Evolutionary conservation across 768 basidiomycete species (phyloP).

Genomic region (Hypsizygus marmoreus): DNA sequence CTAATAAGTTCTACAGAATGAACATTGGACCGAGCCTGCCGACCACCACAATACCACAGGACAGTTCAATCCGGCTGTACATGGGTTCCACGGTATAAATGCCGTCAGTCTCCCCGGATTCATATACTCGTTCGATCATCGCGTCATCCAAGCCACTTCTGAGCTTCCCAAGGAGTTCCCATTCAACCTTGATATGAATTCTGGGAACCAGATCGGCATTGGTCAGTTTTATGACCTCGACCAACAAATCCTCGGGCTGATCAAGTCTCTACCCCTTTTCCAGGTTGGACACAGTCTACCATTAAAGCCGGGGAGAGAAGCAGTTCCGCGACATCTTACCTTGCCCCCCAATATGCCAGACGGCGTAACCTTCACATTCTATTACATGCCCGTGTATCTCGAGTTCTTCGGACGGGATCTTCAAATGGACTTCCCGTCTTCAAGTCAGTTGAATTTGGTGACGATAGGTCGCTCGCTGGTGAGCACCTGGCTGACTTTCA

Average conservation of each 20-base stretch:
- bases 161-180: constrained; percentile 24
- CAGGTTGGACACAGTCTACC: constrained; percentile 29
- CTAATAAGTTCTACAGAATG: constrained; percentile 16
- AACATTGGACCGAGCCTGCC: constrained; percentile 28
- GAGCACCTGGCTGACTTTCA: neutral
- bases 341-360: constrained; percentile 14
- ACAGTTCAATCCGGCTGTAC: constrained; percentile 29
- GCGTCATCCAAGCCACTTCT: constrained; percentile 28
- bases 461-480: constrained; percentile 8
- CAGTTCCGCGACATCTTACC: constrained; percentile 29
- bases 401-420: constrained; percentile 18
- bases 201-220: constrained; percentile 24
- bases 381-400: constrained; percentile 21
- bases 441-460: constrained; percentile 23
- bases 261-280: neutral
- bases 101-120: constrained; percentile 31
- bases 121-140: constrained; percentile 24
- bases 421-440: constrained; percentile 20
- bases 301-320: constrained; percentile 24
- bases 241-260: neutral
- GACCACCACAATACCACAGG: constrained; percentile 32
- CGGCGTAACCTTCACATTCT: constrained; percentile 27
- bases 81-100: constrained; percentile 29
- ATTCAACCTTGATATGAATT: constrained; percentile 27
- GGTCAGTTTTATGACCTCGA: constrained; percentile 18